These are phyloP conservation scores for Helicostylum pulchrum DNA, from an alignment of 192 early-diverging fungal genomes.

Conservation along the genomic window DNA sequence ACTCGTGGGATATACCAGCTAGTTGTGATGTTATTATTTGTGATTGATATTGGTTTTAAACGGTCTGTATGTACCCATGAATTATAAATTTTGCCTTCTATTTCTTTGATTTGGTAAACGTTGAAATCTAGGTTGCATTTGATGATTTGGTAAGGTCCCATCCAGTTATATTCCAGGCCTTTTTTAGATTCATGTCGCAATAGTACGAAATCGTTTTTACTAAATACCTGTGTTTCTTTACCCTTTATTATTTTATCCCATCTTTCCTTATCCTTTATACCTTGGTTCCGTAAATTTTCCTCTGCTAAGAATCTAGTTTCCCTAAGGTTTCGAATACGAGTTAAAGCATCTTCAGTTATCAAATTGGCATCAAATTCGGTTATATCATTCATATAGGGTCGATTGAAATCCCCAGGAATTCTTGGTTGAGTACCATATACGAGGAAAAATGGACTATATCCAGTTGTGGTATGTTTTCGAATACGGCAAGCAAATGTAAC, in stretches of 20 bases:
- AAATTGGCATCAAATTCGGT: not conserved
- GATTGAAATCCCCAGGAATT: not conserved
- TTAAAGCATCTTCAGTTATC: not conserved
- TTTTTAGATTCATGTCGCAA: not conserved
- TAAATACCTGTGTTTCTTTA: not conserved
- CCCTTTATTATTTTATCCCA: constrained; percentile 16
- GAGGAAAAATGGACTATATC: constrained; percentile 12
- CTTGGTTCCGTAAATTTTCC: not conserved
- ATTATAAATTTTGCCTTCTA: not conserved
- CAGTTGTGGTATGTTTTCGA: not conserved
- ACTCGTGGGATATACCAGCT: constrained; percentile 10
- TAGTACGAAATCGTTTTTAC: constrained; percentile 2
- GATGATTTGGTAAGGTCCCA: constrained; percentile 4
- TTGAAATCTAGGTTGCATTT: not conserved
- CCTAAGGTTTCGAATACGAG: not conserved
- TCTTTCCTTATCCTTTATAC: constrained; percentile 1
- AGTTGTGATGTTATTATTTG: not conserved
- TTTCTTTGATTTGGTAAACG: constrained; percentile 5
- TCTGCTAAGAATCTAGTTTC: not conserved
- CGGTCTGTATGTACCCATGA: constrained; percentile 17
- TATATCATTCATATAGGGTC: not conserved
- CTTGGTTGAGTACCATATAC: constrained; percentile 4
- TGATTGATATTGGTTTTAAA: not conserved
- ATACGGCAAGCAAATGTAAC: constrained; percentile 9
- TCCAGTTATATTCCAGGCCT: constrained; percentile 16